These are phyloP conservation scores for Acanthamoeba royreba DNA, from an alignment of 208 protist species.

Conservation along the genomic window DNA sequence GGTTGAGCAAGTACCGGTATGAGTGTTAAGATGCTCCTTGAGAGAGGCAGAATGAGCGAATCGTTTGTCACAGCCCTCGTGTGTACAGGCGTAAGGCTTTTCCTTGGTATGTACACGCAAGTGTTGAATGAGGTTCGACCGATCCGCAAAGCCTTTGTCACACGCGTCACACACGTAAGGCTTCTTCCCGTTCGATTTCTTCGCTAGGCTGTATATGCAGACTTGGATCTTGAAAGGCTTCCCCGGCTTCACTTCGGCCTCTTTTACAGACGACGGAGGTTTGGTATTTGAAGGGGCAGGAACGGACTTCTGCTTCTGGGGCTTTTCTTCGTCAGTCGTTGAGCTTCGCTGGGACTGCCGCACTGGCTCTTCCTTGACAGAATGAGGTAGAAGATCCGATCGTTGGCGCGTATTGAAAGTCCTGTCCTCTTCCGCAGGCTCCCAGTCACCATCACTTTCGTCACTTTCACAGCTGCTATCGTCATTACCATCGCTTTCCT, in stretches of 20 bases:
- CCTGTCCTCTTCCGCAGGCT: background rate
- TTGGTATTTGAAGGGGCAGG: background rate
- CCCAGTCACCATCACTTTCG: background rate
- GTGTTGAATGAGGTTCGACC: constrained; percentile 23
- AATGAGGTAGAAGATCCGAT: too few relatives aligned
- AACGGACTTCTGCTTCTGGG: background rate
- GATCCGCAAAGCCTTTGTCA: background rate
- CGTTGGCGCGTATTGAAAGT: background rate
- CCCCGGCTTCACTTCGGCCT: background rate
- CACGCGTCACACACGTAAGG: constrained; percentile 37
- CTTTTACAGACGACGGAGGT: background rate
- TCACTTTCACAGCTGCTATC: too few relatives aligned
- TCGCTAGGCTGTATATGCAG: constrained; percentile 27
- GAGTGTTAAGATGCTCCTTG: constrained; percentile 26
- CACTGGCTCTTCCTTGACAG: too few relatives aligned
- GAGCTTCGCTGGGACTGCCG: background rate
- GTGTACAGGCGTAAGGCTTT: constrained; percentile 26
- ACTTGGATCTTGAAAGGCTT: constrained; percentile 31
- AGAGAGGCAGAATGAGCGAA: constrained; percentile 23
- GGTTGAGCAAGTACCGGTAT: background rate
- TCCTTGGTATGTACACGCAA: constrained; percentile 27
- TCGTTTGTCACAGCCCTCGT: background rate
- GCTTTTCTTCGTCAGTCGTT: background rate
- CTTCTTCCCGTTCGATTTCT: background rate
- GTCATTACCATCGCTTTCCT: background rate